phyloP scores from a whole-genome alignment of 1,284 basidiomycete genomes.

The Meripilus lineatus region DNA sequence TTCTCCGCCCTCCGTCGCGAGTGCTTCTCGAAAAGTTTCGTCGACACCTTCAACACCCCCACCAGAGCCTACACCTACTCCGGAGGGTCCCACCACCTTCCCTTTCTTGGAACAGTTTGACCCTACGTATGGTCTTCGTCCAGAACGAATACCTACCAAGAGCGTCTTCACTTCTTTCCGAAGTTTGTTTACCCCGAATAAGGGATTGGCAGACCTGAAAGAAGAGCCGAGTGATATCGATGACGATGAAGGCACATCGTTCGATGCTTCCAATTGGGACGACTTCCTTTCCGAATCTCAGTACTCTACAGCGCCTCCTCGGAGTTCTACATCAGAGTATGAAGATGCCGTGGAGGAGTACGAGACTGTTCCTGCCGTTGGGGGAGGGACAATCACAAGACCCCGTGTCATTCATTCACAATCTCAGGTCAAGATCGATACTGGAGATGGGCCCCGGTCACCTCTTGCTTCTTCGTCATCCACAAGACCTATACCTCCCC shows the following conservation, averaged over 20 bases:
- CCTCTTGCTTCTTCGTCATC: slow-evolving; percentile 11
- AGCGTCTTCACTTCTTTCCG: slow-evolving; percentile 69
- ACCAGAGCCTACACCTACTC: slow-evolving; percentile 20
- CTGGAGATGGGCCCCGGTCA: slow-evolving; percentile 10
- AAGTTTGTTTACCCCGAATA: slow-evolving; percentile 61
- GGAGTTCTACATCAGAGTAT: slow-evolving; percentile 22
- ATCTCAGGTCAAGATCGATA: slow-evolving; percentile 31
- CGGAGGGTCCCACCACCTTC: slow-evolving; percentile 48
- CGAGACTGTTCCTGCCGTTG: slow-evolving; percentile 54
- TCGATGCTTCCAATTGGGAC: slow-evolving; percentile 67
- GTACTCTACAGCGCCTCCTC: slow-evolving; percentile 24
- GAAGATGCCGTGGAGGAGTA: slow-evolving; percentile 27
- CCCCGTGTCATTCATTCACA: slow-evolving; percentile 60
- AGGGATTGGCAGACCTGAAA: slow-evolving; percentile 74
- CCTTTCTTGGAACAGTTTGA: slow-evolving; percentile 91
- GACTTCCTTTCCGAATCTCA: slow-evolving; percentile 36
- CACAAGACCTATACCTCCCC: slow-evolving; percentile 6
- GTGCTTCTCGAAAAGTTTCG: slow-evolving; percentile 19
- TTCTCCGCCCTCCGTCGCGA: slow-evolving; percentile 20
- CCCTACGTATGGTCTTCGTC: slow-evolving; percentile 95
- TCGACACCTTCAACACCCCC: slow-evolving; percentile 13
- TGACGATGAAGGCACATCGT: slow-evolving; percentile 46
- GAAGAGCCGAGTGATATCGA: slow-evolving; percentile 58
- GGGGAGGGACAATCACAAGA: slow-evolving; percentile 58
- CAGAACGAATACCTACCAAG: slow-evolving; percentile 79